Base-by-base conservation (phyloP, 2,329 filamentous ascomycete genomes). In the Paecilomyces dactylethromorphus region DNA sequence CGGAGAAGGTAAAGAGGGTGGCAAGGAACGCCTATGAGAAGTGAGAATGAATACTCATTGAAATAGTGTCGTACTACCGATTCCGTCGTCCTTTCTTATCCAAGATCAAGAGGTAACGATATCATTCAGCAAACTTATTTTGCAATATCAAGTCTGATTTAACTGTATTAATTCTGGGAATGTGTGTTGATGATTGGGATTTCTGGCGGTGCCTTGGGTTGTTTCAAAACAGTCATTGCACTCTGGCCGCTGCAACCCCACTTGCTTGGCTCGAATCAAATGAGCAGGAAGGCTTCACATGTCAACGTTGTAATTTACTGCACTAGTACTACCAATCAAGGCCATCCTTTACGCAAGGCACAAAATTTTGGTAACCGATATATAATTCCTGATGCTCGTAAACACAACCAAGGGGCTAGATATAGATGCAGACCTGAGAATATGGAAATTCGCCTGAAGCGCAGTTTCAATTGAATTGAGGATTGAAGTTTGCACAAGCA, bases 1-100 rank as follows among this genome's bases (percentile, higher is more conserved):
- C 52, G 31, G 21, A 54, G 18, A 45, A 57, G 10, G 24, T n/a
- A 7, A 56, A 50, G 12, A 56, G 58, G n/a, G 24, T 56, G 35
- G 56, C 49, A 8, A 45, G 15, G n/a, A 7, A 45, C 7, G 15
- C 6, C 15, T 18, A 4, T 8, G 35, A 18, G 35, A 45, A 45
- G 6, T 45, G 35, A 45, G 13, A 29, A 29, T 29, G 39, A 6
- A 6, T 3, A 3, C 13, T 45, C 39, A 2, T 29, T 29, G 26
- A 7, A 5, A 29, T 29, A 29, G 26, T 29, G 26, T 29, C 26
- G 7, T 29, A 26, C 24, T 26, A 26, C 24, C 24, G 26, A 29
- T 29, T 29, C 26, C 26, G 26, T 29, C 7, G 26, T 29, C 5
- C 26, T 5, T 29, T 5, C 26, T 7, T 29, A 29, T 29, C 26